phyloP scores from a whole-genome alignment of 371 early-diverging fungal genomes.

The Mucor indicus region DNA sequence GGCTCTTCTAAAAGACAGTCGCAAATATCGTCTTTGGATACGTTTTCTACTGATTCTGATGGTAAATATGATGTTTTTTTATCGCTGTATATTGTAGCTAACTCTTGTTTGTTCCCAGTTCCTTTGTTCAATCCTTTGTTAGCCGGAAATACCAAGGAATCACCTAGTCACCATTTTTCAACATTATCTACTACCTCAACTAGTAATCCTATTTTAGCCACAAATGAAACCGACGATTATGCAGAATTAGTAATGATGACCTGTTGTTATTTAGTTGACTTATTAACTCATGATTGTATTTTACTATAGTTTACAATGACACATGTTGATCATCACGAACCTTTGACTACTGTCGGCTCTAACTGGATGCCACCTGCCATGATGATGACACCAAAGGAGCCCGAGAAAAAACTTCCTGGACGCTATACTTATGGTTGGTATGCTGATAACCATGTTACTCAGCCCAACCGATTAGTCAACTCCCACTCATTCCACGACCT shows the following conservation, averaged over 20 bases:
- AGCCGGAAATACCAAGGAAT: constrained; percentile 9
- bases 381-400: not conserved
- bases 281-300: not conserved
- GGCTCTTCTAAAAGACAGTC: not conserved
- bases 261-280: not conserved
- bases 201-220: no score
- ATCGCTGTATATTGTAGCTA: not conserved
- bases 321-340: not conserved
- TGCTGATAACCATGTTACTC: not conserved
- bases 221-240: constrained; percentile 3
- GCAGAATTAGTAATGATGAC: constrained; percentile 1
- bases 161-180: not conserved
- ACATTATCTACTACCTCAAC: not conserved
- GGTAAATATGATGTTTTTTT: no score
- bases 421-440: constrained; percentile 10
- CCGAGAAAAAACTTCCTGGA: no score
- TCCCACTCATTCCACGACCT: not conserved
- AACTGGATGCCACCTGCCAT: not conserved
- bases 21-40: no score
- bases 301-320: constrained; percentile 6
- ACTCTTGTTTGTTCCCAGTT: not conserved
- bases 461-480: not conserved
- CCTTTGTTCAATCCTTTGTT: constrained; percentile 6
- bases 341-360: not conserved
- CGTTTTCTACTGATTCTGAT: constrained; percentile 5